phyloP scores from a whole-genome alignment of 1,139 yeast genomes.

The Kodamaea sp. region DNA sequence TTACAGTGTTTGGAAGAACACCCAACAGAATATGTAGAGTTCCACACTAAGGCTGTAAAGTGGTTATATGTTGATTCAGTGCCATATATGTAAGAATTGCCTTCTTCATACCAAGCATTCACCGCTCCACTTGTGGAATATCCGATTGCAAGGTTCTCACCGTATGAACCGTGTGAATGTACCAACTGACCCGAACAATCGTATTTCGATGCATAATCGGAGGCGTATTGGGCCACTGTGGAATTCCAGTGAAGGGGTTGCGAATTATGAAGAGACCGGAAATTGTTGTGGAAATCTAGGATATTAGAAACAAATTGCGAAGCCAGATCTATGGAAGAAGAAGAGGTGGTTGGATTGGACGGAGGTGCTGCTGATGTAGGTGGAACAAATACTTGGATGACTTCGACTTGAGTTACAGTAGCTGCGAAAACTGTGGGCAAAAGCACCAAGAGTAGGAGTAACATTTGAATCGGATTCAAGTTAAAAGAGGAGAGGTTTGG shows the following conservation, averaged over 20 bases:
- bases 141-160: slow-evolving; percentile 44
- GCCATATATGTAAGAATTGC: slow-evolving; percentile 27
- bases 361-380: not conserved
- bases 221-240: slow-evolving; percentile 32
- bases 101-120: slow-evolving; percentile 42
- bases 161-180: slow-evolving; percentile 39
- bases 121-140: slow-evolving; percentile 32
- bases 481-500: too few species aligned
- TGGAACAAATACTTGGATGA: slow-evolving; percentile 16
- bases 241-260: slow-evolving; percentile 34
- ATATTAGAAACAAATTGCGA: slow-evolving; percentile 21
- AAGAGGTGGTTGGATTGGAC: not conserved
- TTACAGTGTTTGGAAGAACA: slow-evolving; percentile 24
- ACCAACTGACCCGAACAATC: slow-evolving; percentile 36
- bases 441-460: not conserved
- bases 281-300: slow-evolving; percentile 33
- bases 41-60: slow-evolving; percentile 26
- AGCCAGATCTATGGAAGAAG: not conserved
- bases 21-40: slow-evolving; percentile 17
- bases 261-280: slow-evolving; percentile 31
- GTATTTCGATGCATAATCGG: slow-evolving; percentile 28
- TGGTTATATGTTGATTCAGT: slow-evolving; percentile 16
- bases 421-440: slow-evolving; percentile 5
- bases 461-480: too few species aligned
- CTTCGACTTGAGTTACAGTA: slow-evolving; percentile 19